These are phyloP conservation scores for Coemansia sp. DNA, from an alignment of 192 early-diverging fungal species.

Conservation along the genomic window DNA sequence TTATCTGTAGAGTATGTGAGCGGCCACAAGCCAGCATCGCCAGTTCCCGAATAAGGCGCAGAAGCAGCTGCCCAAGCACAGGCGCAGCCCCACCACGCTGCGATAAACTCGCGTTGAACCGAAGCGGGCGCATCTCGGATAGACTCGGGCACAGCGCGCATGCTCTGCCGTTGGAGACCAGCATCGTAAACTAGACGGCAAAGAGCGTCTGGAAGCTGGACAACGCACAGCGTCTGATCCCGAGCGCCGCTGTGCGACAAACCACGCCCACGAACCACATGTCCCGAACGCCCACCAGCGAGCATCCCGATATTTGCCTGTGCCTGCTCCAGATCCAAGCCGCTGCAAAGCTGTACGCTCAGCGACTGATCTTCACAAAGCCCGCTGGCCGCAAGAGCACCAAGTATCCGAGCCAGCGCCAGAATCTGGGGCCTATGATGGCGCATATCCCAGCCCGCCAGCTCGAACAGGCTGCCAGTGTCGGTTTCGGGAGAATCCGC, in stretches of 20 bases:
- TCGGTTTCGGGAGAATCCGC: constrained; percentile 21
- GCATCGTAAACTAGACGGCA: not conserved
- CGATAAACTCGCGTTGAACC: constrained; percentile 54
- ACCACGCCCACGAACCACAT: not conserved
- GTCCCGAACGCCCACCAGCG: not conserved
- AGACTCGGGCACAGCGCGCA: not conserved
- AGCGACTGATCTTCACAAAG: not conserved
- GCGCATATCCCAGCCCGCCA: constrained; percentile 19
- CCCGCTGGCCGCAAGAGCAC: constrained; percentile 22
- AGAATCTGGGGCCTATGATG: constrained; percentile 27
- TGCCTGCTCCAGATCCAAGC: constrained; percentile 29
- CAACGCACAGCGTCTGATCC: not conserved
- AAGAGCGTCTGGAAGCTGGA: constrained; percentile 20
- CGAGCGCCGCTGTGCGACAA: not conserved
- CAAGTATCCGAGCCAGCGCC: constrained; percentile 47
- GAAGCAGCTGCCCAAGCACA: not conserved
- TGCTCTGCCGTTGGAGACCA: not conserved
- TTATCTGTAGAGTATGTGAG: not conserved
- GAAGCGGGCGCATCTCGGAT: constrained; percentile 27
- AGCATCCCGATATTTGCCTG: constrained; percentile 28
- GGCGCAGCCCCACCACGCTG: constrained; percentile 50
- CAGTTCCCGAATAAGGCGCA: not conserved
- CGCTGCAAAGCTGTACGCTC: not conserved
- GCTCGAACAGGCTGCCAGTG: not conserved
- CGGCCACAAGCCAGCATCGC: not conserved